Conservation (phyloP, 768 basidiomycete species). For the Crucibulum laeve region DNA sequence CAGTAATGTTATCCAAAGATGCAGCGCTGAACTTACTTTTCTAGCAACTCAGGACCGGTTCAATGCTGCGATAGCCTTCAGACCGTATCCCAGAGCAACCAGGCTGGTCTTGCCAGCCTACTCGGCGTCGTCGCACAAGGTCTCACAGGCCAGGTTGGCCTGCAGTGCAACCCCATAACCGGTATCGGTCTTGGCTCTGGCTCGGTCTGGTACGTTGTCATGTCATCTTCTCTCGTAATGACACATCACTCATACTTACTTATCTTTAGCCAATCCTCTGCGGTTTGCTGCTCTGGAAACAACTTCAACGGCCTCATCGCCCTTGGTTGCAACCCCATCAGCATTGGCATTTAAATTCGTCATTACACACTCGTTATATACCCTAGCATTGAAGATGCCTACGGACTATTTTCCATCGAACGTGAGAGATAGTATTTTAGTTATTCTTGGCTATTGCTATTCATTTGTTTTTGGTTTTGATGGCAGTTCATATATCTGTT, state of each 20-base stretch:
- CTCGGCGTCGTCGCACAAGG: slow-evolving; percentile 1
- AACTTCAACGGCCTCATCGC: not conserved
- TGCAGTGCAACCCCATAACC: slow-evolving; percentile 7
- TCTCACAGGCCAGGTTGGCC: slow-evolving; percentile 7
- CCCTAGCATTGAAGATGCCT: no score
- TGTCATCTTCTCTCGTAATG: not conserved
- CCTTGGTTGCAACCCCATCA: not conserved
- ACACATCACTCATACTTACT: not conserved
- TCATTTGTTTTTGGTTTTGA: no score
- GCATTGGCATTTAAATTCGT: not conserved
- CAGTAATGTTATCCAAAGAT: no score
- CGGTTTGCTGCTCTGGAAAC: not conserved
- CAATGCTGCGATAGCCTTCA: slow-evolving; percentile 9
- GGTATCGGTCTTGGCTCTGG: slow-evolving; percentile 5
- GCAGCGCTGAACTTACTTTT: no score
- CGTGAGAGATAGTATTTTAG: not conserved
- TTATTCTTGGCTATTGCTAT: not conserved
- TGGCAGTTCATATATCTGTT: no score
- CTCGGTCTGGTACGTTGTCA: not conserved
- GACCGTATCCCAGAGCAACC: not conserved
- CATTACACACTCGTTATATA: not conserved
- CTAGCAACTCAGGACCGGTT: slow-evolving; percentile 7
- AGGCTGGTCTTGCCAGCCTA: not conserved
- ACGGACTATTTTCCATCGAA: no score
- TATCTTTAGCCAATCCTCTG: not conserved